Evolutionary conservation across 768 basidiomycete genomes (phyloP), one percentile per base, ranked within the genome.

Genomic region (Rhodotorula paludigena): DNA sequence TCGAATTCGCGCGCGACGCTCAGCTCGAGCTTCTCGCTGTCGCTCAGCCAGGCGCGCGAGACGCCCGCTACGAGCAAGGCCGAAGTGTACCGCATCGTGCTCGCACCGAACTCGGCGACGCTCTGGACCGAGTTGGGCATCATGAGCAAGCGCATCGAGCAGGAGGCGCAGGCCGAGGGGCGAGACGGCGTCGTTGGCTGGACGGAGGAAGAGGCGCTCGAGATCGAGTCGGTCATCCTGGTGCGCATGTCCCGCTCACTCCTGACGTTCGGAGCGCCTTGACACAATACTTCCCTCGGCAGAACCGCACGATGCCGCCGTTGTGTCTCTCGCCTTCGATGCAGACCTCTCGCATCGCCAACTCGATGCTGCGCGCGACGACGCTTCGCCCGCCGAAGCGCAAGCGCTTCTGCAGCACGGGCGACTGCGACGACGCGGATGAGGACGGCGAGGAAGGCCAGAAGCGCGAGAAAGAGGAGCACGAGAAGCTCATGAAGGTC

Each of bases 201-300:
- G 77, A 77, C 78, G 49, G 79, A 79, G 59, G 66, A 75, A 15
- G 76, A 77, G 52, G 75, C 77, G 5, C 64, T 81, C 55, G 77
- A 80, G 64, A 69, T 80, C 61, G 79, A 81, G 62, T 75, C 77
- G 16, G 73, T 78, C 41, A 79, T 81, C 23, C 74, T 81, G 16
- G 80, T 78, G 49, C 68, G 79, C 76, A 30, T n/a, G 1, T 1
- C 32, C 18, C 44, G 33, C 41, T 44, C 21, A 9, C 28, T 4
- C 20, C 18, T 33, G 51, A 16, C n/a, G 8, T 4, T 3, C 48
- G 30, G 21, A 15, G 8, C 3, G 48, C 10, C 12, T 14, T 49
- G 28, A 49, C 28, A 2, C 12, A n/a, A 15, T 45, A 21, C 45
- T 20, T 42, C 38, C 28, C 25, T 30, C 23, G 18, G 23, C 45